Evolutionary conservation across 345 rosid genomes (phyloP).

Genomic region (Limnanthes douglasii): DNA sequence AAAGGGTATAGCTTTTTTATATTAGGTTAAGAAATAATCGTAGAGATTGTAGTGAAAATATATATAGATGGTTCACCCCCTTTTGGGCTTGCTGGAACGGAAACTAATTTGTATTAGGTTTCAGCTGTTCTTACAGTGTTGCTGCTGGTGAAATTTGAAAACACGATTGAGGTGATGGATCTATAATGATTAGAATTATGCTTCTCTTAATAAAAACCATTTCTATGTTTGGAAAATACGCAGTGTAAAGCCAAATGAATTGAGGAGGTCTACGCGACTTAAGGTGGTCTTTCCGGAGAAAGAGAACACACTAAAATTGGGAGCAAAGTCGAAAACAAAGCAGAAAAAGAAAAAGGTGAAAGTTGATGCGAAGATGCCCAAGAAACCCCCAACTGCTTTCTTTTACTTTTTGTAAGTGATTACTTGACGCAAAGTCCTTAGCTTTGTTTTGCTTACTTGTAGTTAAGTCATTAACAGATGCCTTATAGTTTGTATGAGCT

Average conservation of each 20-base stretch:
- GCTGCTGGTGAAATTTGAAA: no score
- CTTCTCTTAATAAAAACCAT: no score
- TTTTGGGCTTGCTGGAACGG: not conserved
- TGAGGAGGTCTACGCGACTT: slow-evolving; percentile 15
- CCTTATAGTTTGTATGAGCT: no score
- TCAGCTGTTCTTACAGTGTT: no score
- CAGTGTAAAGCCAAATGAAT: slow-evolving; percentile 12
- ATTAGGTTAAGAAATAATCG: not conserved
- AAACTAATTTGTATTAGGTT: no score
- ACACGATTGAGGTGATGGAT: no score
- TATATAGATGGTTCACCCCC: not conserved
- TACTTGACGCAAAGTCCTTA: not conserved
- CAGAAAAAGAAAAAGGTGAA: slow-evolving; percentile 27
- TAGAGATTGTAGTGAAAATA: not conserved
- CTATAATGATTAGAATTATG: no score
- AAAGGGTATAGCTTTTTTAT: no score
- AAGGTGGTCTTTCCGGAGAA: slow-evolving; percentile 10
- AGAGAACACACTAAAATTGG: slow-evolving; percentile 1
- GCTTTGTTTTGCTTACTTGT: not conserved
- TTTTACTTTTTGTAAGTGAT: slow-evolving; percentile 63
- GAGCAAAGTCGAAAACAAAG: slow-evolving; percentile 17
- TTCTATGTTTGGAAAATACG: no score
- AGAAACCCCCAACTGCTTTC: slow-evolving; percentile 91
- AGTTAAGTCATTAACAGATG: no score
- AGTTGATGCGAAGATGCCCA: slow-evolving; percentile 51